These are phyloP conservation scores for Mycena indigotica DNA, from an alignment of 768 basidiomycete genomes.

Conservation along the genomic window DNA sequence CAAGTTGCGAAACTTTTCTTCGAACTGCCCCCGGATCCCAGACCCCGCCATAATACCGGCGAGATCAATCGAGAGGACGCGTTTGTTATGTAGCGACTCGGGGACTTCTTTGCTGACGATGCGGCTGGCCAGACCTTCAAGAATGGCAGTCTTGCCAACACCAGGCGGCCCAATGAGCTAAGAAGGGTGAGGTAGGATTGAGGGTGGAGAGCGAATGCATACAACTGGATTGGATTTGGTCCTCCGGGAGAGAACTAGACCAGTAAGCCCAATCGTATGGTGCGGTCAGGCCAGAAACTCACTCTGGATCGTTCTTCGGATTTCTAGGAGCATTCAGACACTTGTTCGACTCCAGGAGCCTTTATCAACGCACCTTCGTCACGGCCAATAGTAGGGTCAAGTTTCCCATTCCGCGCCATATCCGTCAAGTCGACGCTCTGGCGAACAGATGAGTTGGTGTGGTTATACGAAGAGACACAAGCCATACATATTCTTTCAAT, in stretches of 20 bases:
- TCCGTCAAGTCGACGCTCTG: conserved; percentile 86
- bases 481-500: conserved; percentile 70
- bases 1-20: conserved; percentile 90
- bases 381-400: conserved; percentile 89
- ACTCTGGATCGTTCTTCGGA: conserved; percentile 91
- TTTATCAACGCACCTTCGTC: conserved; percentile 66
- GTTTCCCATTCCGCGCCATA: conserved; percentile 78
- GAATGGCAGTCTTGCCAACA: conserved; percentile 90
- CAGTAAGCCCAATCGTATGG: not conserved
- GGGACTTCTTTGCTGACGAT: conserved; percentile 91
- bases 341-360: not conserved
- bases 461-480: not conserved
- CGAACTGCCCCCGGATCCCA: conserved; percentile 89
- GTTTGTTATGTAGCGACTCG: conserved; percentile 87
- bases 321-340: conserved; percentile 50
- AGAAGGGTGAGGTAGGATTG: not conserved
- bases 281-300: conserved; percentile 27
- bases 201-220: conserved; percentile 28
- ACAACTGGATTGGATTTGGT: conserved; percentile 94
- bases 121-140: conserved; percentile 86
- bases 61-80: conserved; percentile 86
- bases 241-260: conserved; percentile 74
- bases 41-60: conserved; percentile 86
- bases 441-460: not conserved
- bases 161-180: conserved; percentile 85